Percentiles rank a stretch among this genome's conserved stretches.
Conservation (phyloP, 176 grass and related monocot genomes). For the Alopecurus myosuroides region DNA sequence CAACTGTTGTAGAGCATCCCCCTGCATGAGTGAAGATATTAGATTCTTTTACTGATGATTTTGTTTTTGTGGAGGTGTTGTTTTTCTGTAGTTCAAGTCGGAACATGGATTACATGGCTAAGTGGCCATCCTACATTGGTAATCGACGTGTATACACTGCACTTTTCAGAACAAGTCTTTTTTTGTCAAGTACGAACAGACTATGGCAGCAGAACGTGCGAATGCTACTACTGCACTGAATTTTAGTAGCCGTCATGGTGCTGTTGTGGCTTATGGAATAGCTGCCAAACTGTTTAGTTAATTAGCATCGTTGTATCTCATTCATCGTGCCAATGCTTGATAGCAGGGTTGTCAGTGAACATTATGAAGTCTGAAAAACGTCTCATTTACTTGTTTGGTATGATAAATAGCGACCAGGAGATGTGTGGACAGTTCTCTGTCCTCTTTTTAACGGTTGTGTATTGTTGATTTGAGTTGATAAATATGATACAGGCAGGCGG, state of each 20-base stretch:
- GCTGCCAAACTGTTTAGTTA: neutral
- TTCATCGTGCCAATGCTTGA: neutral
- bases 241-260: neutral
- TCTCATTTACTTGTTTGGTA: neutral
- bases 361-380: neutral
- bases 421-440: neutral
- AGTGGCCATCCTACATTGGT: no score
- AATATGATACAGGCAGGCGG: no score
- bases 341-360: neutral
- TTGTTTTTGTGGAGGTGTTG: no score
- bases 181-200: neutral
- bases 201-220: neutral
- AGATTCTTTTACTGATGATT: no score
- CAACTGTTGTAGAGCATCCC: no score
- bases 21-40: no score
- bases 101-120: no score
- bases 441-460: neutral
- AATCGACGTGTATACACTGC: no score
- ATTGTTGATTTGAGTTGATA: neutral
- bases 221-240: neutral
- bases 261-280: neutral
- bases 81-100: no score
- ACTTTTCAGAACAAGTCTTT: neutral
- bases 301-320: neutral
- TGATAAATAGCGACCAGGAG: neutral